phyloP scores from a whole-genome alignment of 768 basidiomycete genomes.

The Pholiota conissans region DNA sequence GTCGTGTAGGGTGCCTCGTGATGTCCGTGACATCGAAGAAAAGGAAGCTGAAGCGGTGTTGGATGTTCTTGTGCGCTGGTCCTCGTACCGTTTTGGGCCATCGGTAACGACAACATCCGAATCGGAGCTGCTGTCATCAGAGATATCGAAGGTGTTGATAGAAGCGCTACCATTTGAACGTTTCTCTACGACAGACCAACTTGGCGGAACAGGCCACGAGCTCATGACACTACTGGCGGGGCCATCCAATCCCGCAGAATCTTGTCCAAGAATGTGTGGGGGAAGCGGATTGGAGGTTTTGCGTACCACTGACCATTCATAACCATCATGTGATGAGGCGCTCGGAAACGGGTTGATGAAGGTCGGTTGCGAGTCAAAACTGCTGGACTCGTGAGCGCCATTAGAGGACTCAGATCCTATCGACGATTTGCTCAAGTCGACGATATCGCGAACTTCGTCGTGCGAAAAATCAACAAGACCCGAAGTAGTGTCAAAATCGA shows the following conservation, averaged over 20 bases:
- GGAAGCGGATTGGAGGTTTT: constrained; percentile 3
- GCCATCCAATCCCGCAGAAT: not conserved
- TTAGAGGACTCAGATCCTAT: not conserved
- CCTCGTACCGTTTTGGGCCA: not conserved
- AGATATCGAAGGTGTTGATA: not conserved
- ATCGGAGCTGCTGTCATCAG: constrained; percentile 1
- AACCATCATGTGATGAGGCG: not conserved
- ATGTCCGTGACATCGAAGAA: constrained; percentile 1
- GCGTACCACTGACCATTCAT: not conserved
- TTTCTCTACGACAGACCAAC: constrained; percentile 65
- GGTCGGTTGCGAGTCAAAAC: not conserved
- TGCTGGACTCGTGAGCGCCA: too few relatives aligned
- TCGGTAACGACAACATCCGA: not conserved
- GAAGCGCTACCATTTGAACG: constrained; percentile 9
- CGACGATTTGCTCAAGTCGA: not conserved
- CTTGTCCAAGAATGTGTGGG: not conserved
- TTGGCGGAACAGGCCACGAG: constrained; percentile 22
- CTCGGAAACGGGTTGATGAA: not conserved
- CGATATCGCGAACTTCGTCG: not conserved
- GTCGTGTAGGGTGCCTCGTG: constrained; percentile 10
- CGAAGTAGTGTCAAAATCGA: not conserved
- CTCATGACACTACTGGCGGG: not conserved
- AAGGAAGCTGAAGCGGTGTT: not conserved
- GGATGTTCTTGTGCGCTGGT: not conserved
- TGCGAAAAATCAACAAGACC: not conserved